These are phyloP conservation scores for Ascochyta koolunga DNA, from an alignment of 2,329 filamentous ascomycete species.

Conservation along the genomic window DNA sequence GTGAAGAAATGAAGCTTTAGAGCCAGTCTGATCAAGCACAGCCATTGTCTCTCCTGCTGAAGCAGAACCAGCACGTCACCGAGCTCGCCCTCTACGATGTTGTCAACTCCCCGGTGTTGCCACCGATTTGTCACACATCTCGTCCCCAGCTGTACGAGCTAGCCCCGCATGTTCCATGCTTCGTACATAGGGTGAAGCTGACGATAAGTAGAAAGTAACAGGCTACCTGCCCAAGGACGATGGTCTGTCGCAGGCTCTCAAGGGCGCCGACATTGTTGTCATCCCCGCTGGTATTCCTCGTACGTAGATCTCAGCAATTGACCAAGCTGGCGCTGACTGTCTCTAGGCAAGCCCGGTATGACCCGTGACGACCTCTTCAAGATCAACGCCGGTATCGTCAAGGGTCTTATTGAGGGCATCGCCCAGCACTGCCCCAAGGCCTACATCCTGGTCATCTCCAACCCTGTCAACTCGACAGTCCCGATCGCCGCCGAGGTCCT, in stretches of 20 bases:
- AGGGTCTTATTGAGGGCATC: slow-evolving; percentile 86
- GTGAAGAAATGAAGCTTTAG: slow-evolving; percentile 4
- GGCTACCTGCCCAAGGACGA: slow-evolving; percentile 86
- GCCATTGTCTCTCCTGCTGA: slow-evolving; percentile 96
- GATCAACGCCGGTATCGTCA: slow-evolving; percentile 98
- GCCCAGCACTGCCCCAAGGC: slow-evolving; percentile 91
- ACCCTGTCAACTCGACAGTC: slow-evolving; percentile 99
- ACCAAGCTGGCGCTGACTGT: slow-evolving; percentile 22
- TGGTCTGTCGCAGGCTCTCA: slow-evolving; percentile 85
- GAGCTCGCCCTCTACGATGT: slow-evolving; percentile 99
- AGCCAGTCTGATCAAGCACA: slow-evolving; percentile 49
- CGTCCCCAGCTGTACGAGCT: slow-evolving; percentile 74
- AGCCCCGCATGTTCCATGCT: slow-evolving; percentile 7
- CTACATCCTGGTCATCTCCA: slow-evolving; percentile 95
- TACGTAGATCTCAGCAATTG: slow-evolving; percentile 51
- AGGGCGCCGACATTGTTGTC: slow-evolving; percentile 92
- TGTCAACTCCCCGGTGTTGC: slow-evolving; percentile 98
- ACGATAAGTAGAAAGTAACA: slow-evolving; percentile 67
- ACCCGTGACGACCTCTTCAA: slow-evolving; percentile 99
- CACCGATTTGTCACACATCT: slow-evolving; percentile 96
- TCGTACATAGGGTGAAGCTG: slow-evolving; percentile 20
- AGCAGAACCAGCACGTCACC: slow-evolving; percentile 84
- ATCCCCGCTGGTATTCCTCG: slow-evolving; percentile 98
- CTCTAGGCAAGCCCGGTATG: slow-evolving; percentile 97
- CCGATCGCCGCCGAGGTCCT: slow-evolving; percentile 97